Conservation (phyloP, 148 eudicot species). For the Heliosperma pusillum region DNA sequence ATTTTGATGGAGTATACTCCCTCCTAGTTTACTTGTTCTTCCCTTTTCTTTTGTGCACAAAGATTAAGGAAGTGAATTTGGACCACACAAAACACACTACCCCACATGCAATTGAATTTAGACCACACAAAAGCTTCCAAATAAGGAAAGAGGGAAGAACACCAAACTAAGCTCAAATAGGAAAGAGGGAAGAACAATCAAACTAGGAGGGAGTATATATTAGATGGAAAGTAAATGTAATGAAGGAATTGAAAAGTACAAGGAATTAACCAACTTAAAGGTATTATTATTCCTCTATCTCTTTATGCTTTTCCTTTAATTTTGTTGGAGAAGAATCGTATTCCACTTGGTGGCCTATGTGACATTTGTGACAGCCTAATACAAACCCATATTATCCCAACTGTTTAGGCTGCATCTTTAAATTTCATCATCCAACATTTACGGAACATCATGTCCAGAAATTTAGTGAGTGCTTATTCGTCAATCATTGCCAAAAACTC, state of each 20-base stretch:
- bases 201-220: no score
- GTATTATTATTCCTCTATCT: constrained; percentile 11
- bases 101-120: no score
- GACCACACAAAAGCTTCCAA: no score
- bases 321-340: constrained; percentile 15
- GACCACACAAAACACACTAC: no score
- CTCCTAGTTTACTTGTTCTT: no score
- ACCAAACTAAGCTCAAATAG: no score
- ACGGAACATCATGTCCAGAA: constrained; percentile 6
- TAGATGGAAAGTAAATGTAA: no score
- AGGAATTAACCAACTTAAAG: constrained; percentile 20
- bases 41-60: no score
- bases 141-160: no score
- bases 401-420: not conserved
- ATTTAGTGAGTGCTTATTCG: not conserved
- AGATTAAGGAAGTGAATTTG: no score
- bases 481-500: constrained; percentile 2
- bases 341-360: constrained; percentile 15
- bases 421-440: constrained; percentile 5
- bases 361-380: not conserved
- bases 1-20: no score
- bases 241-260: constrained; percentile 3
- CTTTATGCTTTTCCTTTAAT: not conserved
- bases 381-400: not conserved
- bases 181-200: no score